Evolutionary conservation across 192 early-diverging fungal species (phyloP), one percentile per base, ranked within the genome.

Genomic region (Backusella tuberculispora): DNA sequence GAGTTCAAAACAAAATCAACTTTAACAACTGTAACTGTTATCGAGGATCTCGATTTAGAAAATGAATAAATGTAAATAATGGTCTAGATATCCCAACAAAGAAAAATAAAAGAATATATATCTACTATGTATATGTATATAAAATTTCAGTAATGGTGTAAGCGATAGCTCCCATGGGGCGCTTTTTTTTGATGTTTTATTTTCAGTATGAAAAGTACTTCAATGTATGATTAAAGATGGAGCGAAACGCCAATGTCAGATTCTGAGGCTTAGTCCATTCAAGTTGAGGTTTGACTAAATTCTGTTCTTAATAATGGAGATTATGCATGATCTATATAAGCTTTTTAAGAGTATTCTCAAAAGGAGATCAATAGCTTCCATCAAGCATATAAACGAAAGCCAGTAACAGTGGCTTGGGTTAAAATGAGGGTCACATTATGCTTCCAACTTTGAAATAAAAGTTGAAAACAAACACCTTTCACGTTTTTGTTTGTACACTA

Each of bases 21-120:
- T 8, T 75, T 93, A 4, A 93, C 92, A 2, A 93, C 92, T 3
- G 90, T 93, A 4, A 93, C 90, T 19, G 90, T 93, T 7, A 88
- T 90, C 47, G 85, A 87, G 48, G 90, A 90, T 71, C 82, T 93
- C 75, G 88, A 91, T 76, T 84, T 88, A 72, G 84, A 88, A 44
- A 77, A 83, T 69, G 42, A 66, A 66, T 38, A 66, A 48, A 66
- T 34, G 64, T 66, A 60, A 60, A 60, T 60, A 60, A 34, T 34
- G 29, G 29, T 34, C 29, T 34, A 34, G 29, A 34, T 34, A 34
- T 34, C 29, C 29, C 29, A 34, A 34, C 29, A 34, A 34, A 34
- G 29, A 34, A 34, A 34, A 53, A 53, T 53, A 60, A 60, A 24
- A 26, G 19, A 19, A 60, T 60, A 19, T 2, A 26, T 60, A 26